A percentile compares a stretch with the other conserved stretches of the same genome.
Conservation (phyloP, 2,329 filamentous ascomycete species). For the Massarina eburnea region DNA sequence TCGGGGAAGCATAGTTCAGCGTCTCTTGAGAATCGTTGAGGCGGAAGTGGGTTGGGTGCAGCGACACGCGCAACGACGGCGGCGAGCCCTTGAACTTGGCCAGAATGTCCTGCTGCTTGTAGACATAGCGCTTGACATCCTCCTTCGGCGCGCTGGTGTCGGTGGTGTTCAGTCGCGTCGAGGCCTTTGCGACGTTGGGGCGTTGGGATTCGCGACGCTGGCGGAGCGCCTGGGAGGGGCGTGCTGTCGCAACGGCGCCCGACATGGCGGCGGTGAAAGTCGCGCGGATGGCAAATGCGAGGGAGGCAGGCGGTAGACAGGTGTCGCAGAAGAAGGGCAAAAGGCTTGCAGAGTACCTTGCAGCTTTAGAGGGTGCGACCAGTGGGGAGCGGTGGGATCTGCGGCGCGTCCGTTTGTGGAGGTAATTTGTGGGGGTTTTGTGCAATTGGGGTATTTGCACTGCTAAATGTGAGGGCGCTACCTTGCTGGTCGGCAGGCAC, state of each 20-base stretch:
- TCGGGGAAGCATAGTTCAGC: conserved; percentile 89
- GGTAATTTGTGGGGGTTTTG: background rate
- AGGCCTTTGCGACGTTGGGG: conserved; percentile 35
- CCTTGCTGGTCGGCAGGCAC: background rate
- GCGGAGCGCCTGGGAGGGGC: conserved; percentile 46
- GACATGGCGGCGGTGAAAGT: conserved; percentile 27
- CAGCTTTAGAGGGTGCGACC: background rate
- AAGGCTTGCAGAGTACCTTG: too few species aligned
- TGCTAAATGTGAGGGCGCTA: background rate
- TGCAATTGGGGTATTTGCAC: too few species aligned
- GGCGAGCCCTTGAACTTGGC: conserved; percentile 71
- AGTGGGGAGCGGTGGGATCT: background rate
- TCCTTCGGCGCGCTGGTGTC: conserved; percentile 33
- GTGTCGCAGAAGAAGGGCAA: background rate
- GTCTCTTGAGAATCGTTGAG: conserved; percentile 90
- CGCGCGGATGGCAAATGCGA: background rate
- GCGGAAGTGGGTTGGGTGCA: conserved; percentile 78
- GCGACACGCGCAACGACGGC: conserved; percentile 83
- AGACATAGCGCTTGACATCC: conserved; percentile 53
- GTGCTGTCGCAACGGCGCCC: conserved; percentile 33
- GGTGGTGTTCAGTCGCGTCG: conserved; percentile 28
- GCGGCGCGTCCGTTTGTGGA: background rate
- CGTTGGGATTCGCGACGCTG: conserved; percentile 48
- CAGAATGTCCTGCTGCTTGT: conserved; percentile 76
- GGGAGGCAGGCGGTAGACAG: background rate